Evolutionary conservation across 495 filamentous ascomycete genomes (phyloP).

Genomic region (Talaromyces stipitatus): DNA sequence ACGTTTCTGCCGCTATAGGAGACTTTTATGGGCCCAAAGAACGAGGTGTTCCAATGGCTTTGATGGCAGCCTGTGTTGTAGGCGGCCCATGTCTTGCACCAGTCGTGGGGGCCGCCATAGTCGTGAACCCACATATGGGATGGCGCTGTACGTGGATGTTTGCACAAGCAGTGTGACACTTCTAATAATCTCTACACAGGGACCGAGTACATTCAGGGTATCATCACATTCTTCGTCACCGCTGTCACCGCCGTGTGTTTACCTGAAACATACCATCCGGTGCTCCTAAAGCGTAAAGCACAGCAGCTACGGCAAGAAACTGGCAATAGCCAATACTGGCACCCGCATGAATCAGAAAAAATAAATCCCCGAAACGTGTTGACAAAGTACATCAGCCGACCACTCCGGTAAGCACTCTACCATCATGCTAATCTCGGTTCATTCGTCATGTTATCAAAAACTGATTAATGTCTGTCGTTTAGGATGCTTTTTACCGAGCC

Average conservation of each 20-base stretch:
- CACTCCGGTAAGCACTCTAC: slow-evolving; percentile 6
- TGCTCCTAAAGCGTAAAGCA: slow-evolving; percentile 14
- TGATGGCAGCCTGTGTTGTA: slow-evolving; percentile 29
- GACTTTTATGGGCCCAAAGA: slow-evolving; percentile 25
- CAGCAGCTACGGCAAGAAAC: slow-evolving; percentile 15
- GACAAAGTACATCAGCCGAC: slow-evolving; percentile 14
- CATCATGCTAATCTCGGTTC: neutral
- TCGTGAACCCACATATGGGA: slow-evolving; percentile 25
- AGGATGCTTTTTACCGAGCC: slow-evolving; percentile 22
- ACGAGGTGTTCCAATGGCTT: slow-evolving; percentile 23
- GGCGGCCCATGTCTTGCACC: slow-evolving; percentile 28
- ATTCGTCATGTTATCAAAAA: neutral
- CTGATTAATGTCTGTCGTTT: neutral
- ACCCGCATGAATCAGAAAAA: neutral
- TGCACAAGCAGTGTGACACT: neutral
- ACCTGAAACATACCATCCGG: slow-evolving; percentile 14
- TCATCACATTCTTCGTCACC: slow-evolving; percentile 9
- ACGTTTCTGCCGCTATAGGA: slow-evolving; percentile 32
- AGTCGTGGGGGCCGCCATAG: slow-evolving; percentile 30
- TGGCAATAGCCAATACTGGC: slow-evolving; percentile 16
- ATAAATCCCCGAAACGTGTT: slow-evolving; percentile 5
- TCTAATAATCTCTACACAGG: neutral
- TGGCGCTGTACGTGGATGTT: slow-evolving; percentile 20
- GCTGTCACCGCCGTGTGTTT: slow-evolving; percentile 6
- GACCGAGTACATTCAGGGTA: slow-evolving; percentile 19